Evolutionary conservation across 768 basidiomycete genomes (phyloP).

Genomic region (Suillus cothurnatus): DNA sequence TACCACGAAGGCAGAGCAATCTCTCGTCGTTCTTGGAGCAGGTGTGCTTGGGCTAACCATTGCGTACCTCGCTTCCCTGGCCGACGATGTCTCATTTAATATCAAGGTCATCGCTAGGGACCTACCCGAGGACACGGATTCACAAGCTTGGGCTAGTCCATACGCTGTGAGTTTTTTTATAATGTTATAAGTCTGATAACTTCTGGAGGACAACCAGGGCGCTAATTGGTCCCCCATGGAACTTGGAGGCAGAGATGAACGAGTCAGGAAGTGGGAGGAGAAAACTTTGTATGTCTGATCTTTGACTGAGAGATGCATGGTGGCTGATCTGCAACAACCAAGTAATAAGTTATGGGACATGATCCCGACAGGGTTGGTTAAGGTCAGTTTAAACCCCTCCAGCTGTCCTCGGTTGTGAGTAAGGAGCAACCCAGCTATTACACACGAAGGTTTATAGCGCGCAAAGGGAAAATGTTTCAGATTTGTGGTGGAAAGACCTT

Average conservation of each 20-base stretch:
- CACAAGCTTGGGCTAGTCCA: slow-evolving; percentile 52
- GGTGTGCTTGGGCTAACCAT: slow-evolving; percentile 43
- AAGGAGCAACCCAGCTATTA: slow-evolving; percentile 34
- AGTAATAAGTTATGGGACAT: slow-evolving; percentile 51
- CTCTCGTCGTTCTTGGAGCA: slow-evolving; percentile 40
- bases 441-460: slow-evolving; percentile 37
- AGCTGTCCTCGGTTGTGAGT: neutral
- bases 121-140: slow-evolving; percentile 39
- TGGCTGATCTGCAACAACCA: slow-evolving; percentile 13
- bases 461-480: slow-evolving; percentile 19
- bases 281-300: slow-evolving; percentile 43
- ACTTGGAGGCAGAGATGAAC: slow-evolving; percentile 36
- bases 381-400: slow-evolving; percentile 27
- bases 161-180: slow-evolving; percentile 43
- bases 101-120: slow-evolving; percentile 38
- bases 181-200: neutral
- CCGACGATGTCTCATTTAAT: slow-evolving; percentile 18
- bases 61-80: slow-evolving; percentile 35
- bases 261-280: slow-evolving; percentile 40
- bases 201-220: slow-evolving; percentile 33
- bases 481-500: slow-evolving; percentile 43
- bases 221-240: slow-evolving; percentile 51
- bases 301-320: neutral
- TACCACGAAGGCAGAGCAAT: slow-evolving; percentile 2
- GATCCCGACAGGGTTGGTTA: slow-evolving; percentile 45